A percentile compares a stretch with the other conserved stretches of the same genome.
phyloP scores from a whole-genome alignment of 176 grass and related monocot species.

The Panicum miliaceum region DNA sequence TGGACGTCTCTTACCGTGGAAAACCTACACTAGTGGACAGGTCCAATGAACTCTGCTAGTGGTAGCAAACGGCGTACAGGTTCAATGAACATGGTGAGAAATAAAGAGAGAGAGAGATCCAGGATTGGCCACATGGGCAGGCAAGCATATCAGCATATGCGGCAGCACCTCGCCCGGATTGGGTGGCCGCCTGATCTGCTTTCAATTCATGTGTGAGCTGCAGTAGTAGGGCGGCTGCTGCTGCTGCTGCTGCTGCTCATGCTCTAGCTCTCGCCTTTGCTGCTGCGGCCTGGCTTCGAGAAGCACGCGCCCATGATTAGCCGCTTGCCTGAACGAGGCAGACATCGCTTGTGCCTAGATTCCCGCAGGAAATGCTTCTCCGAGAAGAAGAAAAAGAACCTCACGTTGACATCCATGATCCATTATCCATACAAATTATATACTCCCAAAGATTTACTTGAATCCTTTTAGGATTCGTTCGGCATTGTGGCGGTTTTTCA shows the following conservation, averaged over 20 bases:
- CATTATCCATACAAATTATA: not conserved
- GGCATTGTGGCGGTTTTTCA: not conserved
- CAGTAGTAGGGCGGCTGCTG: not conserved
- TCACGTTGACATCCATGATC: not conserved
- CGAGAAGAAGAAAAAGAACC: not conserved
- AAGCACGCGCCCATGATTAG: slow-evolving; percentile 28
- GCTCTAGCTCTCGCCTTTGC: slow-evolving; percentile 5
- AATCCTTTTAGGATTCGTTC: not conserved
- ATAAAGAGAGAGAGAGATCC: not conserved
- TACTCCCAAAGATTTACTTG: not conserved
- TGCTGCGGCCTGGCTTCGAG: slow-evolving; percentile 22
- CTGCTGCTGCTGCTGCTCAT: not conserved
- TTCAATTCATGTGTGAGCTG: not conserved
- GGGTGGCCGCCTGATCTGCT: not conserved
- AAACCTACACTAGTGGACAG: not conserved
- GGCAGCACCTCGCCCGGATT: not conserved
- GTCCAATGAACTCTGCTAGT: slow-evolving; percentile 27
- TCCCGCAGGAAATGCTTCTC: not conserved
- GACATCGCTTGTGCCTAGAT: not conserved
- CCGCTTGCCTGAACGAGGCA: slow-evolving; percentile 30
- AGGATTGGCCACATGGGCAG: slow-evolving; percentile 14
- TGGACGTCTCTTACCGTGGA: not conserved
- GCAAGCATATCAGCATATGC: slow-evolving; percentile 11
- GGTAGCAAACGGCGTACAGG: not conserved
- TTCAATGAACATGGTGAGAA: slow-evolving; percentile 14